phyloP scores from a whole-genome alignment of 2,329 filamentous ascomycete genomes.

The Aspergillus phoenicis region DNA sequence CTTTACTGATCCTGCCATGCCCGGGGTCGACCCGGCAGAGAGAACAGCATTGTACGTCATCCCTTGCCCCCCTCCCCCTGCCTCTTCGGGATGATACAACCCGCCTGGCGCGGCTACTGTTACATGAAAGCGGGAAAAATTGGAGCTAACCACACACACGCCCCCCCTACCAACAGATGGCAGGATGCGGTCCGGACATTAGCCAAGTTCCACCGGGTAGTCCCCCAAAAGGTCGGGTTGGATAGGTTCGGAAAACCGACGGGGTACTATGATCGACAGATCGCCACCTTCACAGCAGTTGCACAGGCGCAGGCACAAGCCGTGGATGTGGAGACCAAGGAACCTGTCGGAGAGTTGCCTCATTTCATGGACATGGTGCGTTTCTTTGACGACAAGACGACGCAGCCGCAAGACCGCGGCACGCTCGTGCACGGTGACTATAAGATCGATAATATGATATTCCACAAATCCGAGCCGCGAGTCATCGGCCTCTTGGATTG shows the following conservation, averaged over 20 bases:
- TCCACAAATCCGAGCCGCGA: constrained; percentile 81
- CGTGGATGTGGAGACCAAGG: constrained; percentile 73
- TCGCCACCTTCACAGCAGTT: constrained; percentile 79
- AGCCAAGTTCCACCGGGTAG: constrained; percentile 79
- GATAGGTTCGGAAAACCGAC: constrained; percentile 69
- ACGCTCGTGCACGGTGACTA: constrained; percentile 92
- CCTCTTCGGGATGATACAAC: neutral
- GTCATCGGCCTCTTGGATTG: constrained; percentile 96
- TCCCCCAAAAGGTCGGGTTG: constrained; percentile 67
- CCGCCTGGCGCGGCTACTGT: neutral
- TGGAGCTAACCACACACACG: constrained; percentile 5
- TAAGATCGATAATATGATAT: constrained; percentile 90
- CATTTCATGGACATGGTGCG: constrained; percentile 76
- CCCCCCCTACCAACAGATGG: constrained; percentile 60
- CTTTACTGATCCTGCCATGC: constrained; percentile 84
- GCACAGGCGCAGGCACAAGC: constrained; percentile 75
- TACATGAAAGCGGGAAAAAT: neutral
- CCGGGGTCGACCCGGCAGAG: constrained; percentile 68
- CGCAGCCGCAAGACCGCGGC: constrained; percentile 75
- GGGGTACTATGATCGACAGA: constrained; percentile 84
- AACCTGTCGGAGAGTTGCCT: constrained; percentile 78
- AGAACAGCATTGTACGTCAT: constrained; percentile 67
- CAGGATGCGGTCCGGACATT: constrained; percentile 79
- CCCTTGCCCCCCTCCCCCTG: neutral
- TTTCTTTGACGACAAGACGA: constrained; percentile 71